Base-by-base conservation (phyloP, 2,329 filamentous ascomycete species). In the Epichloe baconii region DNA sequence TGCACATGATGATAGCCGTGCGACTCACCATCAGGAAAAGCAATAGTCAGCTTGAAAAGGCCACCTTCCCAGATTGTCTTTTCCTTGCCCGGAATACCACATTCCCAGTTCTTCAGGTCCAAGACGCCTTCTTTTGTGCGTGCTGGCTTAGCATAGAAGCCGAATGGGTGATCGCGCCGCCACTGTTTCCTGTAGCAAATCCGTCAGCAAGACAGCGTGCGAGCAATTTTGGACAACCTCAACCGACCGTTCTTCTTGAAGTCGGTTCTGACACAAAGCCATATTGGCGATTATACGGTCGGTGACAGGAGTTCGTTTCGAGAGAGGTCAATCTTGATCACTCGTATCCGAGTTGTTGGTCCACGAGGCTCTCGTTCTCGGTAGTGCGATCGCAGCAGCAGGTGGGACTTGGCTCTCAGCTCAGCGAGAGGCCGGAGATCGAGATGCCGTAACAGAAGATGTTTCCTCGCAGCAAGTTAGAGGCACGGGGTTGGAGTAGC, bases 61-160 rank as follows among this genome's bases (percentile, higher is more conserved):
- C 93, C 93, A n/a, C 90, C 90, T 63, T 95, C 90, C 93, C 93
- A 98, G 21, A 97, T 83, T 0, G 94, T 98, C 74, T 94, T 93
- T 54, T 95, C 84, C 66, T 95, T 96, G 62, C 94, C 93, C 3
- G 93, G 93, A 43, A 98, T 86, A 43, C 90, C 90, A 63, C 93
- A 97, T 61, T 97, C 90, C 93, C 93, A 98, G 57, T 82, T 80
- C 77, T 96, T 95, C 56, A 98, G 76, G 64, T 98, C 93, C 49
- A 97, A 78, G 1, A 88, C 81, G 51, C 89, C 90, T 58, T 88
- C 78, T 17, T 83, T 68, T 56, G 82, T 90, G 59, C 91, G 86
- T 55, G 83, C 75, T 12, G 94, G 93, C 64, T 90, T 88, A 23
- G 93, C 93, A 68, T 86, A 95, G 73, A 98, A 98, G 55, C 93